Evolutionary conservation across 202 grass and related monocot genomes (phyloP), one percentile per base, ranked within the genome.

Genomic region (Schoenoplectus tabernaemontani): DNA sequence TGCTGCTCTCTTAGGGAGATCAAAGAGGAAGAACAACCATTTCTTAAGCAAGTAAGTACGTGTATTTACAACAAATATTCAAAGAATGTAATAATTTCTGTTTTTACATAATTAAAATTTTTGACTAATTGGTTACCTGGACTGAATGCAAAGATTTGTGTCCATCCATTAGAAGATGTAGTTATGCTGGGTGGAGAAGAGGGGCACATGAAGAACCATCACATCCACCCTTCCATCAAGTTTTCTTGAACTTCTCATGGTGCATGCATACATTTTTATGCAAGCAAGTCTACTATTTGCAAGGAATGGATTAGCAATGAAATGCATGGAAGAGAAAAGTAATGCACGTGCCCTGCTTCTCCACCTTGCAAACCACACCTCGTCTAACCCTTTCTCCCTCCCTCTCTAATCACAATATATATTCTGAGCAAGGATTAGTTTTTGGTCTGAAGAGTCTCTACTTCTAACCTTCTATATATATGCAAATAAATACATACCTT

Each of bases 261-360:
- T n/a, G n/a, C n/a, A n/a, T n/a, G n/a, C n/a, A n/a, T n/a, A n/a
- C n/a, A n/a, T n/a, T n/a, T n/a, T n/a, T n/a, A n/a, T n/a, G n/a
- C n/a, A n/a, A n/a, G n/a, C n/a, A n/a, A n/a, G n/a, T n/a, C n/a
- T n/a, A n/a, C n/a, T n/a, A n/a, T n/a, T n/a, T n/a, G n/a, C n/a
- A 3, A 73, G 2, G 11, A 51, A 73, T 30, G 56, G 47, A 79
- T 44, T 79, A 46, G 11, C 44, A 54, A 56, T 60, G 64, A 59
- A 46, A 48, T 64, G 64, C 43, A 42, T 77, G 56, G 42, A 85
- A 43, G 63, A 72, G 91, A n/a, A 85, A 89, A 84, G 88, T 82
- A 89, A 87, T 96, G 90, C 93, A 96, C 88, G 93, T 96, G 90
- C 90, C 93, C 93, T 96, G 93, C 93, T 96, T 96, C 90, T 96